Evolutionary conservation across 148 eudicot species (phyloP).

Genomic region (Tetragonia tetragonoides): DNA sequence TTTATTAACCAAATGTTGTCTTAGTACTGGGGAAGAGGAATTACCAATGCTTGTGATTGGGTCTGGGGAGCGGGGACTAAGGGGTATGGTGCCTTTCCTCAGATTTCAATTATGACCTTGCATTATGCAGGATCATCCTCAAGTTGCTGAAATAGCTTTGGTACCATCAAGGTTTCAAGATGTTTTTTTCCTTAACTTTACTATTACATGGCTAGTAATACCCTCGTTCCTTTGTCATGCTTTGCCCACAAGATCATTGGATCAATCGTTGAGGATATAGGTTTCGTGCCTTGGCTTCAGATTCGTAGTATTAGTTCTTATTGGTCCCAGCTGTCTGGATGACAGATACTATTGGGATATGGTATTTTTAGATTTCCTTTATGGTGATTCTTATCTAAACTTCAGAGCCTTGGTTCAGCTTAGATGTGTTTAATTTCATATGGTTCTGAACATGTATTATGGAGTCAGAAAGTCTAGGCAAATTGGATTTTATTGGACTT

Average conservation of each 20-base stretch:
- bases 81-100: background rate
- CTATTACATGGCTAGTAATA: background rate
- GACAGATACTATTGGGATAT: background rate
- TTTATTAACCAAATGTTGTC: background rate
- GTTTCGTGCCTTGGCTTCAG: conserved; percentile 15
- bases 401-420: conserved; percentile 7
- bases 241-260: conserved; percentile 11
- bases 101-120: conserved; percentile 2
- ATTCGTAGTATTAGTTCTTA: conserved; percentile 10
- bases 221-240: background rate
- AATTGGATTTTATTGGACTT: too few relatives aligned
- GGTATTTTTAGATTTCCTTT: background rate
- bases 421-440: conserved; percentile 4
- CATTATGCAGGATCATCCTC: background rate
- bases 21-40: background rate
- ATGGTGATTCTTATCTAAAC: conserved; percentile 6
- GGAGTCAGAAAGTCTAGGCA: too few relatives aligned
- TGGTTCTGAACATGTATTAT: conserved; percentile 14
- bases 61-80: background rate
- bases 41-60: background rate
- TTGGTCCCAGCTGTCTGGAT: background rate
- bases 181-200: conserved; percentile 8
- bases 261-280: conserved; percentile 7
- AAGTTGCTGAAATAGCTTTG: background rate
- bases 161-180: conserved; percentile 4